Evolutionary conservation across 768 basidiomycete species (phyloP).

Genomic region (Suillus ampliporus): DNA sequence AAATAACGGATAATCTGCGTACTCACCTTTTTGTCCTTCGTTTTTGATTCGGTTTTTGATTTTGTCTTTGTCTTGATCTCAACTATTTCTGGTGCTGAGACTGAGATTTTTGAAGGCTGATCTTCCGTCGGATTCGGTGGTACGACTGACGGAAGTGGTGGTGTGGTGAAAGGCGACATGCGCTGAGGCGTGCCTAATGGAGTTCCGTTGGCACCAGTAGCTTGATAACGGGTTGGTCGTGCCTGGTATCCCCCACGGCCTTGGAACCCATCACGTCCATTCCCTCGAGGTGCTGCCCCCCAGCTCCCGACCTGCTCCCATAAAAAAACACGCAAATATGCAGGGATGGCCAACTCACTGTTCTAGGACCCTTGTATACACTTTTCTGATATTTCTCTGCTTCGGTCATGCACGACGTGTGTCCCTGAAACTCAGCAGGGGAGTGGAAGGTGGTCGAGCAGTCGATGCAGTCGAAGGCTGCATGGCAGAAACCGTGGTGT

Average conservation of each 20-base stretch:
- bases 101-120: background rate
- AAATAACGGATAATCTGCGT: background rate
- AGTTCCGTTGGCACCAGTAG: constrained; percentile 72
- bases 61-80: constrained; percentile 11
- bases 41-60: constrained; percentile 20
- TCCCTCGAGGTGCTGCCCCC: constrained; percentile 31
- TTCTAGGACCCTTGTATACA: constrained; percentile 82
- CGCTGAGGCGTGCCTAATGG: constrained; percentile 69
- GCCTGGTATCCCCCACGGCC: constrained; percentile 33
- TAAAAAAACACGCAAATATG: background rate
- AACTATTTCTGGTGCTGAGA: background rate
- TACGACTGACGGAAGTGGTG: constrained; percentile 17
- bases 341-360: constrained; percentile 21
- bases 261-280: constrained; percentile 40
- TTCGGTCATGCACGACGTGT: constrained; percentile 87
- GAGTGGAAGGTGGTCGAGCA: constrained; percentile 84
- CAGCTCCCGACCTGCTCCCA: constrained; percentile 26
- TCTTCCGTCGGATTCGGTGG: background rate
- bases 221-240: constrained; percentile 24
- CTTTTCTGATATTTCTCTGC: constrained; percentile 93
- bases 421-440: constrained; percentile 78
- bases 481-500: constrained; percentile 64
- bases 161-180: constrained; percentile 49
- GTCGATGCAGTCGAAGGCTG: constrained; percentile 84
- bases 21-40: constrained; percentile 27